Evolutionary conservation across 208 protist genomes (phyloP), one percentile per base, ranked within the genome.

Genomic region (Leishmania arabica): DNA sequence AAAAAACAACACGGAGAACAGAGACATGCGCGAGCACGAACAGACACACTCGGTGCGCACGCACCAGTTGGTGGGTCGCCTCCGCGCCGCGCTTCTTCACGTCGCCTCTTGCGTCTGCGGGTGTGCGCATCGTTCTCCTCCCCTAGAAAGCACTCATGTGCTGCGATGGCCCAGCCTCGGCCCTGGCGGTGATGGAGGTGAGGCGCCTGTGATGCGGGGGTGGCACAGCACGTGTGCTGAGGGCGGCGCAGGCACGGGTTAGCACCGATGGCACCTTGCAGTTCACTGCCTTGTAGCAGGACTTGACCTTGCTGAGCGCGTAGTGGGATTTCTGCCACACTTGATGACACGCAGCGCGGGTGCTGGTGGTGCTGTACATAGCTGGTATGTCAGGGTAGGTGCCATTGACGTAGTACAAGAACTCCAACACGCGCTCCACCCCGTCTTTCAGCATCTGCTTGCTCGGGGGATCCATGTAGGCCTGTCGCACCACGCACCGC

Each of bases 401-500:
- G 47, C 81, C 47, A 62, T 85, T 82, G 64, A 93, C 75, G 73
- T 87, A 84, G 54, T 86, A 74, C 49, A 95, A 76, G 66, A 93
- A 92, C 71, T 91, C 81, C 37, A 76, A 53, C 60, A 93, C 51
- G 64, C 83, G 81, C 72, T 75, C 62, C 58, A 86, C 72, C 37
- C 90, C 92, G 31, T 78, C 77, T 70, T 95, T 90, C 31, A 95
- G 75, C 65, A 84, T 82, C 62, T 87, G 78, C 75, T 86, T 88
- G 79, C 84, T 92, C 7, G 69, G 31, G 0, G 86, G 80, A 70
- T 93, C 90, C 81, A 92, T 81, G 82, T 89, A 91, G 2, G 81
- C 82, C 86, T 91, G 88, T 53, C 83, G 83, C 83, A 82, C 37
- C 53, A 92, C 78, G 31, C 56, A 47, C 40, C 84, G 81, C 51